Evolutionary conservation across 169 alveolate genomes (phyloP).

Genomic region (Plasmodium sp.): DNA sequence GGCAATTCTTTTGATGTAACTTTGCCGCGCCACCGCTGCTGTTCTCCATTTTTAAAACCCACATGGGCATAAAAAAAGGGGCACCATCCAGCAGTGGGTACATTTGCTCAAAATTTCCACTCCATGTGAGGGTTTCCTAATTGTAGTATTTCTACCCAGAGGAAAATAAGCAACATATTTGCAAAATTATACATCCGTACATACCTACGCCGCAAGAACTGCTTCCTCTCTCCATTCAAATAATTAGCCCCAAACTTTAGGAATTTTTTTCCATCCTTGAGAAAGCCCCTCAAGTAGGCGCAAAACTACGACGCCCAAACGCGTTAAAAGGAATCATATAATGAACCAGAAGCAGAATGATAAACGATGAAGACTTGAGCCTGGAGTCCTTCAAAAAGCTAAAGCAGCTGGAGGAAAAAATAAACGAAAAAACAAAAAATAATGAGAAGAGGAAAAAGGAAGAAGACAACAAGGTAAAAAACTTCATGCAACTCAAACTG

Average conservation of each 20-base stretch:
- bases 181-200: background rate
- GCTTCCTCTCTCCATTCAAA: background rate
- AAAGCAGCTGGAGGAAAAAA: constrained; percentile 61
- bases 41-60: background rate
- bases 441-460: constrained; percentile 11
- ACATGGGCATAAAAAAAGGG: background rate
- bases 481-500: constrained; percentile 35
- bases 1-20: background rate
- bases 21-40: background rate
- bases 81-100: background rate
- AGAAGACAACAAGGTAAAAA: constrained; percentile 25
- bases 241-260: background rate
- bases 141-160: background rate
- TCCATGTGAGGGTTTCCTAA: background rate
- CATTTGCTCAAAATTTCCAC: background rate
- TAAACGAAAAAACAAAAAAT: constrained; percentile 34
- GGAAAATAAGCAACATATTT: background rate
- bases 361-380: constrained; percentile 56
- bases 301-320: background rate
- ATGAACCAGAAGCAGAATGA: constrained; percentile 24
- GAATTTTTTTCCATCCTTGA: background rate
- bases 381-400: constrained; percentile 45
- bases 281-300: background rate
- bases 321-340: background rate
- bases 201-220: background rate